These are phyloP conservation scores for Knoxdaviesia proteae DNA, from an alignment of 2,329 filamentous ascomycete genomes.

Conservation along the genomic window DNA sequence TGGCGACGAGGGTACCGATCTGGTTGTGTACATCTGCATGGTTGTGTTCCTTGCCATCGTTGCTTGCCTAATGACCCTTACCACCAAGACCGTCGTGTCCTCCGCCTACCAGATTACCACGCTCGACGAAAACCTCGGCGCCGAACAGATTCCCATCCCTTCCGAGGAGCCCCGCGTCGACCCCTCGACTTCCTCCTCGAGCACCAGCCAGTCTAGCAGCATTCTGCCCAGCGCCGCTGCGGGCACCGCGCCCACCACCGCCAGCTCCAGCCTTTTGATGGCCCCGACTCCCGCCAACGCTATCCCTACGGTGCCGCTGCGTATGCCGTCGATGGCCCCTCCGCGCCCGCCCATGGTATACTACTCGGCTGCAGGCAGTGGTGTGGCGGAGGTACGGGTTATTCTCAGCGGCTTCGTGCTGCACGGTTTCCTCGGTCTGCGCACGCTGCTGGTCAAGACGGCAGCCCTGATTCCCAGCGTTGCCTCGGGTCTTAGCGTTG, in stretches of 20 bases:
- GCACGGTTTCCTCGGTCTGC: slow-evolving; percentile 81
- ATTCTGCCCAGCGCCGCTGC: background rate
- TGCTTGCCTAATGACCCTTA: slow-evolving; percentile 63
- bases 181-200: slow-evolving; percentile 8
- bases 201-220: background rate
- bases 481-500: slow-evolving; percentile 76
- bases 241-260: slow-evolving; percentile 17
- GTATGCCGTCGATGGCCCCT: background rate
- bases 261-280: too few species aligned
- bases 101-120: slow-evolving; percentile 74
- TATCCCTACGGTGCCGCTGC: too few species aligned
- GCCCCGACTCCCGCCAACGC: too few species aligned
- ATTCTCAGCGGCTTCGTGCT: slow-evolving; percentile 96
- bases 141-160: slow-evolving; percentile 24
- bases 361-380: slow-evolving; percentile 87
- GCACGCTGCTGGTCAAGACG: slow-evolving; percentile 72
- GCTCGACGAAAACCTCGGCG: slow-evolving; percentile 78
- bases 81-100: slow-evolving; percentile 85
- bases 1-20: slow-evolving; percentile 48
- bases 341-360: slow-evolving; percentile 60
- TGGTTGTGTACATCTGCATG: slow-evolving; percentile 49
- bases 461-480: slow-evolving; percentile 70
- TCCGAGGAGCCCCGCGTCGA: slow-evolving; percentile 19
- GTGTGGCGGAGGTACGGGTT: slow-evolving; percentile 90
- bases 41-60: slow-evolving; percentile 49